Conservation (phyloP, 176 grass and related monocot species). For the Zea mays region DNA sequence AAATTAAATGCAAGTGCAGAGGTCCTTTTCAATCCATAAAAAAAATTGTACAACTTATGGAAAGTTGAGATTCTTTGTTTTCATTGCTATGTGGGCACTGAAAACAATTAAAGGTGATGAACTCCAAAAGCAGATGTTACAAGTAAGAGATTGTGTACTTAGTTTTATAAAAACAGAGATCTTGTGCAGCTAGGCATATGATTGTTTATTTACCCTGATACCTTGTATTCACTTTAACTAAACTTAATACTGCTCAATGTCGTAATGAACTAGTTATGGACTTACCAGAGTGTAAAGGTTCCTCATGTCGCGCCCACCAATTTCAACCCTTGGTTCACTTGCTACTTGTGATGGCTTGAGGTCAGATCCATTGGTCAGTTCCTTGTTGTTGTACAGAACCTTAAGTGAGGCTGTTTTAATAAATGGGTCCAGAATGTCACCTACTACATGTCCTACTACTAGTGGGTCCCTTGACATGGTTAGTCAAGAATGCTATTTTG, state of each 20-base stretch:
- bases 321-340: conserved; percentile 65
- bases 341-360: conserved; percentile 87
- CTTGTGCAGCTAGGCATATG: neutral
- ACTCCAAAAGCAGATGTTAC: conserved; percentile 24
- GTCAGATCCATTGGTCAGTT: conserved; percentile 80
- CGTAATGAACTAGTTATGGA: conserved; percentile 18
- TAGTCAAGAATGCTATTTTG: conserved; percentile 30
- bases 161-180: conserved; percentile 12
- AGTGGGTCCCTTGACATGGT: conserved; percentile 93
- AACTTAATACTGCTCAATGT: conserved; percentile 31
- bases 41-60: conserved; percentile 20
- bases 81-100: conserved; percentile 18
- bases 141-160: conserved; percentile 2
- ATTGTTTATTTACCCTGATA: conserved; percentile 3
- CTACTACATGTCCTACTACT: conserved; percentile 81
- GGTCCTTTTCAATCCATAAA: conserved; percentile 30
- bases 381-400: conserved; percentile 77
- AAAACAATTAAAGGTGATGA: conserved; percentile 27
- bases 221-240: neutral
- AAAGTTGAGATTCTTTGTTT: conserved; percentile 42
- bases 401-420: conserved; percentile 69
- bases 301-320: conserved; percentile 53
- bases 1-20: conserved; percentile 39
- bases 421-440: conserved; percentile 89
- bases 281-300: conserved; percentile 97